phyloP scores from a whole-genome alignment of 495 filamentous ascomycete species.

The Aspergillus biplanus region DNA sequence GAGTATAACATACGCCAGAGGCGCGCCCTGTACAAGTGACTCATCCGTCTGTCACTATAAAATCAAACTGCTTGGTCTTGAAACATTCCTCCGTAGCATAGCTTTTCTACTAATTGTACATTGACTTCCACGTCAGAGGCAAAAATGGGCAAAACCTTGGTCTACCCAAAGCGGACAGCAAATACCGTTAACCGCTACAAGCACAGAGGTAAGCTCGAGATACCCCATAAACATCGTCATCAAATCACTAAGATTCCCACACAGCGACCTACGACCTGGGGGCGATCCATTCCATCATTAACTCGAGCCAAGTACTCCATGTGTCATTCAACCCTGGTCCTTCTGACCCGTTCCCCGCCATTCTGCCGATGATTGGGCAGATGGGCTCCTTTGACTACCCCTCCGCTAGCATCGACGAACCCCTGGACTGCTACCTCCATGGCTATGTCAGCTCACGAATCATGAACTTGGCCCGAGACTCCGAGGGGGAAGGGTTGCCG shows the following conservation, averaged over 20 bases:
- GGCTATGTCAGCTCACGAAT: slow-evolving; percentile 83
- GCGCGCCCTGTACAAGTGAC: slow-evolving; percentile 5
- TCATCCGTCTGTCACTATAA: neutral
- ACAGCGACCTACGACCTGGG: slow-evolving; percentile 74
- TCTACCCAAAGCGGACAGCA: slow-evolving; percentile 66
- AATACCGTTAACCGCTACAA: slow-evolving; percentile 77
- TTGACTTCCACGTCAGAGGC: neutral
- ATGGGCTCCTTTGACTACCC: slow-evolving; percentile 74
- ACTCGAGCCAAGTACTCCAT: slow-evolving; percentile 75
- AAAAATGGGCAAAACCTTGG: slow-evolving; percentile 55
- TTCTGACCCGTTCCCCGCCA: slow-evolving; percentile 70
- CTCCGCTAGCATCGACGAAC: slow-evolving; percentile 63
- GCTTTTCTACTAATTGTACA: neutral
- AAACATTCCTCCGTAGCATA: neutral
- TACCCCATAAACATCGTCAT: slow-evolving; percentile 2
- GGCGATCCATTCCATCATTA: slow-evolving; percentile 81
- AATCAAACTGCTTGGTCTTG: neutral
- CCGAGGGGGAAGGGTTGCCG: slow-evolving; percentile 55
- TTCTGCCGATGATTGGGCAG: slow-evolving; percentile 87
- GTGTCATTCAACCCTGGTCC: slow-evolving; percentile 74
- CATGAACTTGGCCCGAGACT: slow-evolving; percentile 66
- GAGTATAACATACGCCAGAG: slow-evolving; percentile 14
- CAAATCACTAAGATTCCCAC: slow-evolving; percentile 14
- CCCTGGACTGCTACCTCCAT: slow-evolving; percentile 83
- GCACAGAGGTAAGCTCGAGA: slow-evolving; percentile 58